Evolutionary conservation across 2,329 filamentous ascomycete species (phyloP).

Genomic region (Sclerotinia nivalis): DNA sequence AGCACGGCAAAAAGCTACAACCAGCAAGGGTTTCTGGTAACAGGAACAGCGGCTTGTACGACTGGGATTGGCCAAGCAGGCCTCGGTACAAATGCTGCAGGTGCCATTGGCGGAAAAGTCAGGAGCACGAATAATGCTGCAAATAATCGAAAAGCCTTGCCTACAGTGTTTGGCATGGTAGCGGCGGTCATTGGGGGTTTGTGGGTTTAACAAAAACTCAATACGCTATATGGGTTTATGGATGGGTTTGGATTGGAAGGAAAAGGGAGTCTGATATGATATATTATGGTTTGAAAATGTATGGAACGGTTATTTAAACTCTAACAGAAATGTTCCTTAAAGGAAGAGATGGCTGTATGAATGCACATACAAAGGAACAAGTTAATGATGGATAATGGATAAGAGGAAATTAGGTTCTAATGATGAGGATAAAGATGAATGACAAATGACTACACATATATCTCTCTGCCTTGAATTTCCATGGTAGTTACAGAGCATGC

Average conservation of each 20-base stretch:
- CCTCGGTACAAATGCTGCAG: slow-evolving; percentile 27
- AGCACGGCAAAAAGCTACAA: slow-evolving; percentile 47
- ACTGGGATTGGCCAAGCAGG: slow-evolving; percentile 20
- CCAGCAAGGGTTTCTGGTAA: slow-evolving; percentile 48
- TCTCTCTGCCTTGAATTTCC: not conserved
- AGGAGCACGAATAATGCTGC: slow-evolving; percentile 30
- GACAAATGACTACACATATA: not conserved
- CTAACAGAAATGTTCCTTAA: not conserved
- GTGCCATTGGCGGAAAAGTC: slow-evolving; percentile 31
- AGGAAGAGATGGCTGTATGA: not conserved
- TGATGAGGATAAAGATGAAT: slow-evolving; percentile 2
- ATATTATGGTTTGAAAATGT: not conserved
- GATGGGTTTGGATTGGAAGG: not conserved
- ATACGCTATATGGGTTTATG: not conserved
- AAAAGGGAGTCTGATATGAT: not conserved
- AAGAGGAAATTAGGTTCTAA: not conserved
- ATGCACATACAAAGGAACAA: not conserved
- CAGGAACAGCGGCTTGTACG: slow-evolving; percentile 23
- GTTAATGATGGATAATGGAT: not conserved
- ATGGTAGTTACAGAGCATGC: too few species aligned
- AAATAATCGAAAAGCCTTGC: slow-evolving; percentile 24
- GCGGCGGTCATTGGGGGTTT: slow-evolving; percentile 4
- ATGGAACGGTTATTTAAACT: not conserved
- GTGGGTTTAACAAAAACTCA: not conserved
- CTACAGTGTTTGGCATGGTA: slow-evolving; percentile 8